Evolutionary conservation across 2,329 filamentous ascomycete species (phyloP).

Genomic region (Hymenoscyphus linearis): DNA sequence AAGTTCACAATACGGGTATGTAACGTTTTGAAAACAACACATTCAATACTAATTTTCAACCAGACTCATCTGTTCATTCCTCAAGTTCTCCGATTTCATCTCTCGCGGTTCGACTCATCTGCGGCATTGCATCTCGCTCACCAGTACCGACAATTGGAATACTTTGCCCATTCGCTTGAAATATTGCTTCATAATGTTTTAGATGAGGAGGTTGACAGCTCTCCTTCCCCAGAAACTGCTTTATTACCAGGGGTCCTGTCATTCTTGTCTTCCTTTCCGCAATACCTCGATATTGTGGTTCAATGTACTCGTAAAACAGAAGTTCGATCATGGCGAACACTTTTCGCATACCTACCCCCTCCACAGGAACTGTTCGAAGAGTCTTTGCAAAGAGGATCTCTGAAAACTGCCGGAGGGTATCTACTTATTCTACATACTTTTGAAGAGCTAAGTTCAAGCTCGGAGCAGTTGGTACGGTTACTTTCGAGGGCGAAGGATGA

Average conservation of each 20-base stretch:
- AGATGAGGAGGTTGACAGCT: conserved; percentile 84
- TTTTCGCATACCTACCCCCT: conserved; percentile 87
- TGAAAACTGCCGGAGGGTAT: conserved; percentile 96
- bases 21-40: conserved; percentile 13
- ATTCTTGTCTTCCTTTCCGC: conserved; percentile 65
- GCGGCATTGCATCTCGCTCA: conserved; percentile 78
- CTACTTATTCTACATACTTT: conserved; percentile 88
- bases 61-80: conserved; percentile 94
- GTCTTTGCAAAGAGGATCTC: conserved; percentile 72
- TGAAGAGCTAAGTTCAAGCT: conserved; percentile 62
- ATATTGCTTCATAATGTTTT: conserved; percentile 88
- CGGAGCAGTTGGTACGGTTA: conserved; percentile 74
- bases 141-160: conserved; percentile 80
- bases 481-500: conserved; percentile 76
- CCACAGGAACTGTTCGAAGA: conserved; percentile 92
- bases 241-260: conserved; percentile 60
- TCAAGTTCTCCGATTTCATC: conserved; percentile 74
- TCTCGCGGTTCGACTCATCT: conserved; percentile 69
- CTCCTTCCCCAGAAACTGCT: conserved; percentile 56
- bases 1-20: conserved; percentile 81
- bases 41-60: conserved; percentile 14
- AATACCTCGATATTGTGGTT: conserved; percentile 91
- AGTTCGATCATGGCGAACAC: conserved; percentile 86
- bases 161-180: conserved; percentile 90
- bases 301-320: conserved; percentile 98